Evolutionary conservation across 2,329 filamentous ascomycete genomes (phyloP), one percentile per base, ranked within the genome.

Genomic region (Ophiostoma angusticollis): DNA sequence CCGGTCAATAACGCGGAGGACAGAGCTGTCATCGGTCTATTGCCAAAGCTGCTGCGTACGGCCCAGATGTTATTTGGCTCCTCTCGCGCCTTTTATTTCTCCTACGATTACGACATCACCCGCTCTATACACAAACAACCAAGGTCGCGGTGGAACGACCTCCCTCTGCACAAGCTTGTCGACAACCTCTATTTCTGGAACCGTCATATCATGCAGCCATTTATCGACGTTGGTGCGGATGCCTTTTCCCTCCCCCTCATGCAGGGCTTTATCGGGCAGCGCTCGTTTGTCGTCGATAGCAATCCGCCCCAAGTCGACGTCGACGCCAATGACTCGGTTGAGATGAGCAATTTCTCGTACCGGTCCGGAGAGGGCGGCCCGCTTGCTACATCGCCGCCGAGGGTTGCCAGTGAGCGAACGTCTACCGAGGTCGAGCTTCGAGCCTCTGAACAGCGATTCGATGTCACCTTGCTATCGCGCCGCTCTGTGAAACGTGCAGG

Each of bases 121-220:
- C 73, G 80, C 40, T 77, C 72, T 45, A 52, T 76, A 40, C 58
- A 60, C 3, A 64, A 55, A 40, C 54, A 54, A 18, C 53, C 52
- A 4, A 47, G 47, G 31, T 39, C 48, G 39, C 56, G 72, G 44
- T 56, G 58, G 37, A 55, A 57, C 27, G 67, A 69, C 32, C 49
- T 73, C 5, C 78, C 86, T 6, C 63, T 94, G 4, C 72, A 84
- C 55, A 74, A 74, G 46, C 68, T 74, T 42, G 85, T 80, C 17
- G 84, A 95, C 55, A 71, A 74, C 23, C 59, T 78, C 54, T 96
- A 80, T 58, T 96, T 95, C 57, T 98, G 91, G 89, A 98, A 98
- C 52, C 70, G 70, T 19, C 68, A 85, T 53, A 68, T 95, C 12
- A 62, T 84, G 19, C 61, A 70, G 21, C 78, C 82, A 0, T 86